Evolutionary conservation across 2,329 filamentous ascomycete genomes (phyloP).

Genomic region (Colletotrichum musicola): DNA sequence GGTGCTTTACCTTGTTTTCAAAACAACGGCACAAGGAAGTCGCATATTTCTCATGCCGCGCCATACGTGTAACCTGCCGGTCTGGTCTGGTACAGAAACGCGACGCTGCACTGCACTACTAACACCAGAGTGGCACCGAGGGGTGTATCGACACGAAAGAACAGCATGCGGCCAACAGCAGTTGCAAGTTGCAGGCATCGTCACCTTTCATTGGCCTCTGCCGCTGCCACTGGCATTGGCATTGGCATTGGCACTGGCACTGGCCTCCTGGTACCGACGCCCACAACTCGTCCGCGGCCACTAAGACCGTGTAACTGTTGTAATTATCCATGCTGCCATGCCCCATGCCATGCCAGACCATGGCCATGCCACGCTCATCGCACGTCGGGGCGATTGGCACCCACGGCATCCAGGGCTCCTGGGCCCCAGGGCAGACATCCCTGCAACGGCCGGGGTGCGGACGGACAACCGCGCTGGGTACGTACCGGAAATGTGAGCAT

Average conservation of each 20-base stretch:
- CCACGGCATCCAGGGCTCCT: constrained; percentile 2
- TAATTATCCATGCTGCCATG: constrained; percentile 32
- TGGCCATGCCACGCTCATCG: constrained; percentile 36
- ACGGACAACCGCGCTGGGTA: constrained; percentile 34
- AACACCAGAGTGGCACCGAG: constrained; percentile 21
- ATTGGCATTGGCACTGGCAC: not conserved
- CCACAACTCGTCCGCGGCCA: constrained; percentile 11
- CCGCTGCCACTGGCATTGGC: not conserved
- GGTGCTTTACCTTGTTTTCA: not conserved
- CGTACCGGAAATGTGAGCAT: not conserved
- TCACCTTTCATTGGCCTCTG: constrained; percentile 12
- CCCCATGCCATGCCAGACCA: constrained; percentile 29
- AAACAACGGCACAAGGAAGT: constrained; percentile 20
- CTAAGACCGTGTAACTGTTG: constrained; percentile 12
- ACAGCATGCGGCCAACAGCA: constrained; percentile 4
- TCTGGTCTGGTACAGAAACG: constrained; percentile 5
- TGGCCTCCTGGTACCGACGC: not conserved
- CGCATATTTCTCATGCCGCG: constrained; percentile 18
- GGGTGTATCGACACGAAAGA: constrained; percentile 8
- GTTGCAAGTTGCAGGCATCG: constrained; percentile 5
- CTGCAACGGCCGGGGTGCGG: constrained; percentile 21
- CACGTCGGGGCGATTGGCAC: constrained; percentile 34
- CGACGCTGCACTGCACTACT: not conserved
- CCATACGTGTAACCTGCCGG: constrained; percentile 18
- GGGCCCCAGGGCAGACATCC: constrained; percentile 22